Percentiles rank a stretch among this genome's conserved stretches.
These are phyloP conservation scores for Alternaria angustiovoidea DNA, from an alignment of 2,329 filamentous ascomycete species.

Conservation along the genomic window DNA sequence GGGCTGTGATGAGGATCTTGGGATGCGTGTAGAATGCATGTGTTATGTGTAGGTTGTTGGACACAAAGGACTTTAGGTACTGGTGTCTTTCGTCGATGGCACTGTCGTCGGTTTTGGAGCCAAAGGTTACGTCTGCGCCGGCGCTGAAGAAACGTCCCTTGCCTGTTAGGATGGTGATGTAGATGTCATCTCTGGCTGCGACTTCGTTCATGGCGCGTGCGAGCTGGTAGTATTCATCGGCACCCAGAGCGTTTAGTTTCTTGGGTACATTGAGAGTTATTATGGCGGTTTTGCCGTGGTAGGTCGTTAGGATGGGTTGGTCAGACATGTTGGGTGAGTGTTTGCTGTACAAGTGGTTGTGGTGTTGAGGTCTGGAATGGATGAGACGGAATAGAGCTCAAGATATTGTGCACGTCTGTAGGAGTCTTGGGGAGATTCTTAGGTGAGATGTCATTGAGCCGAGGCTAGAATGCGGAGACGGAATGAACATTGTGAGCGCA, in stretches of 20 bases:
- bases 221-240: constrained; percentile 78
- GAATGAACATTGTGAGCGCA: not conserved
- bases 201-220: constrained; percentile 78
- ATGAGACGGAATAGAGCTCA: constrained; percentile 9
- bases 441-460: constrained; percentile 17
- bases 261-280: constrained; percentile 85
- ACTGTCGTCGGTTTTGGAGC: constrained; percentile 51
- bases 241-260: constrained; percentile 85
- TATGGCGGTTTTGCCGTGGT: constrained; percentile 75
- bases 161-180: constrained; percentile 83
- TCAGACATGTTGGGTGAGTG: constrained; percentile 46
- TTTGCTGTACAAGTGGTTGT: not conserved
- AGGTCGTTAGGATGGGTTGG: constrained; percentile 65
- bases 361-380: not conserved
- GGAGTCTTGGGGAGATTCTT: constrained; percentile 2
- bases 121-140: constrained; percentile 80
- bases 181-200: constrained; percentile 79
- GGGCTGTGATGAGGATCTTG: constrained; percentile 88
- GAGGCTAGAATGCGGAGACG: constrained; percentile 34
- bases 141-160: constrained; percentile 87
- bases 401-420: constrained; percentile 18
- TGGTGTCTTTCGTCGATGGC: constrained; percentile 57
- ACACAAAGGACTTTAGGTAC: constrained; percentile 76
- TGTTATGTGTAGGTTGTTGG: constrained; percentile 88
- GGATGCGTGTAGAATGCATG: constrained; percentile 92